Base-by-base conservation (phyloP, 495 filamentous ascomycete species). In the Pyrenula aspistea region DNA sequence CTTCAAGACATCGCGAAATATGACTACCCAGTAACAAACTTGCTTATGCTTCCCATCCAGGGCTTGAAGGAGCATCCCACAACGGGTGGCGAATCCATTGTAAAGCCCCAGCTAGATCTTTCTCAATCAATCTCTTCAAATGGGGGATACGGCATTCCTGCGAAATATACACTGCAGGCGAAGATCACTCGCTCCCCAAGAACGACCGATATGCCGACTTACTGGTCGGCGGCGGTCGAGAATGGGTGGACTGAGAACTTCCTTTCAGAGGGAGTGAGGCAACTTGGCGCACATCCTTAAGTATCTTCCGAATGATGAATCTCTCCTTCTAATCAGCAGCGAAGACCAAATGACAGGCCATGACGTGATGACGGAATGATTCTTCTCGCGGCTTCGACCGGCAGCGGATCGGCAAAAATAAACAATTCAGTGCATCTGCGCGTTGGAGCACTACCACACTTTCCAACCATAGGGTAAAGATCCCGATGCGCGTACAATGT, bases 11-110 rank as follows among this genome's bases (percentile, higher is more conserved):
- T 91, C 53, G 75, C 82, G 12, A 87, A 85, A 58, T 77, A 86
- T 61, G 84, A 84, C 23, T 83, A 88, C 25, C 83, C 88, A 4
- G 80, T 95, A 53, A 93, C 88, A 8, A 95, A 93, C 56, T 59
- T 96, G 19, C 62, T 71, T 36, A 83, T 91, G 68, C 81, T 92
- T 47, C 68, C 79, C 8, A 55, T 49, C 3, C 64, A 59, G 1
- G 31, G 8, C 4, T 15, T 42, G 4, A 4, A 8, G 15, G 15
- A 42, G 8, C 52, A 62, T 1, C 63, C 62, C 15, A 59, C 67
- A 4, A 57, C 60, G 15, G 59, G 67, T 53, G 51, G 56, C 15
- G 24, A 56, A 42, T 62, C 75, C 21, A 79, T 95, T 12, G 74
- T 87, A 42, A 95, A 95, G 65, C 91, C 91, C 0, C 71, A 77